Conservation (phyloP, 2,329 filamentous ascomycete species). For the Didymella lethalis region DNA sequence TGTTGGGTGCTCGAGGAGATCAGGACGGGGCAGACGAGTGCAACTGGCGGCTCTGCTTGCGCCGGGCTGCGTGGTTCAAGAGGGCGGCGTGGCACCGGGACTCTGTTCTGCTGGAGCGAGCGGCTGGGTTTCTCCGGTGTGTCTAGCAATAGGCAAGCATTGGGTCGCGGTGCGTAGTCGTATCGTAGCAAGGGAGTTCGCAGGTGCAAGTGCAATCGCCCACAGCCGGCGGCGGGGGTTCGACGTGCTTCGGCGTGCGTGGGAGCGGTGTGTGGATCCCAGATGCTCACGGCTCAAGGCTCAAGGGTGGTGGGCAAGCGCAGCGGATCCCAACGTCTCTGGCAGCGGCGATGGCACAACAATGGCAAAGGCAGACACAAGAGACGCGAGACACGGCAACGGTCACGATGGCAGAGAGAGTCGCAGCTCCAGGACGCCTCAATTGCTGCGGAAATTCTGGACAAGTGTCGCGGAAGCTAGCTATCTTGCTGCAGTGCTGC, state of each 20-base stretch:
- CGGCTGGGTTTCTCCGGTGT: slow-evolving; percentile 21
- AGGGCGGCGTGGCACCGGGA: slow-evolving; percentile 12
- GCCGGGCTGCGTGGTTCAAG: slow-evolving; percentile 9
- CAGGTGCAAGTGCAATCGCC: slow-evolving; percentile 17
- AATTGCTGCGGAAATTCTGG: slow-evolving; percentile 23
- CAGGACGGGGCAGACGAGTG: background rate
- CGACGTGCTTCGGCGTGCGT: slow-evolving; percentile 38
- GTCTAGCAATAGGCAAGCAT: slow-evolving; percentile 35
- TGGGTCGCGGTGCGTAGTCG: slow-evolving; percentile 21
- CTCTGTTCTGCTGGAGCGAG: slow-evolving; percentile 20
- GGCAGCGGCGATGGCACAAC: slow-evolving; percentile 15
- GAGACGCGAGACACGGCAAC: background rate
- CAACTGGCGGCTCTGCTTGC: slow-evolving; percentile 13
- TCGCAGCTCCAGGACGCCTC: background rate
- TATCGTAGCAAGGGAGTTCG: slow-evolving; percentile 23
- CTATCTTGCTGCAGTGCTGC: slow-evolving; percentile 18
- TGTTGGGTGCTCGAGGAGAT: background rate
- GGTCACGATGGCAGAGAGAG: background rate
- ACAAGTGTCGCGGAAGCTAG: slow-evolving; percentile 38
- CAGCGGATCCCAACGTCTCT: slow-evolving; percentile 29
- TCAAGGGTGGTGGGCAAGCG: slow-evolving; percentile 38
- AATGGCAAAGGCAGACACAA: background rate
- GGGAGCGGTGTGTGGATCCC: slow-evolving; percentile 38
- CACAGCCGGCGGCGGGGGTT: slow-evolving; percentile 31
- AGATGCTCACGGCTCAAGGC: slow-evolving; percentile 14